Evolutionary conservation across 257 asterid species (phyloP).

Genomic region (Gentiana macrophylla): DNA sequence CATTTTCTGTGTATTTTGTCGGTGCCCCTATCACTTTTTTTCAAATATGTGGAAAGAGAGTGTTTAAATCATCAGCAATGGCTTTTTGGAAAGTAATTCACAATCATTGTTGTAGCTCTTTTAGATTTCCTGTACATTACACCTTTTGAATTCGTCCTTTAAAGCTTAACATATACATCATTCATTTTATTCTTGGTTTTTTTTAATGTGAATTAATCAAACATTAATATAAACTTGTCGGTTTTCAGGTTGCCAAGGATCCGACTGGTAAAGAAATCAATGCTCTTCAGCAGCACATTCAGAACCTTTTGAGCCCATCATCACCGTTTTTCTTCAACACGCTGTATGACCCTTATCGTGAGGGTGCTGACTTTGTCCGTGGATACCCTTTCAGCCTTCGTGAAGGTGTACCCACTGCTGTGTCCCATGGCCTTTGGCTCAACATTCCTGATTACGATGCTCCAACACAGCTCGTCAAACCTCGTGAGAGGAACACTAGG

Average conservation of each 20-base stretch:
- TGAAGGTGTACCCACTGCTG: slow-evolving; percentile 34
- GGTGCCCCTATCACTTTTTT: too few species aligned
- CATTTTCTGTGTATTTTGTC: too few species aligned
- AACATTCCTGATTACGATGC: slow-evolving; percentile 40
- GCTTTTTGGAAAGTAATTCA: too few species aligned
- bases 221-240: not conserved
- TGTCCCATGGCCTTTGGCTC: slow-evolving; percentile 42
- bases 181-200: too few species aligned
- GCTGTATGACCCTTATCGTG: slow-evolving; percentile 30
- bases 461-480: slow-evolving; percentile 40
- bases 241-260: slow-evolving; percentile 31
- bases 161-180: too few species aligned
- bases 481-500: slow-evolving; percentile 35
- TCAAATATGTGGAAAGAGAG: too few species aligned
- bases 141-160: not conserved
- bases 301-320: slow-evolving; percentile 25
- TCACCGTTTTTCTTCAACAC: slow-evolving; percentile 42
- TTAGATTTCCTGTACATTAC: not conserved
- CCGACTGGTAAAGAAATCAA: slow-evolving; percentile 33
- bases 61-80: too few species aligned
- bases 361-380: slow-evolving; percentile 36
- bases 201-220: too few species aligned
- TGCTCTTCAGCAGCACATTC: slow-evolving; percentile 21
- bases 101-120: too few species aligned
- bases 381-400: slow-evolving; percentile 38